Evolutionary conservation across 2,329 filamentous ascomycete genomes (phyloP).

Genomic region (Boeremia exigua): DNA sequence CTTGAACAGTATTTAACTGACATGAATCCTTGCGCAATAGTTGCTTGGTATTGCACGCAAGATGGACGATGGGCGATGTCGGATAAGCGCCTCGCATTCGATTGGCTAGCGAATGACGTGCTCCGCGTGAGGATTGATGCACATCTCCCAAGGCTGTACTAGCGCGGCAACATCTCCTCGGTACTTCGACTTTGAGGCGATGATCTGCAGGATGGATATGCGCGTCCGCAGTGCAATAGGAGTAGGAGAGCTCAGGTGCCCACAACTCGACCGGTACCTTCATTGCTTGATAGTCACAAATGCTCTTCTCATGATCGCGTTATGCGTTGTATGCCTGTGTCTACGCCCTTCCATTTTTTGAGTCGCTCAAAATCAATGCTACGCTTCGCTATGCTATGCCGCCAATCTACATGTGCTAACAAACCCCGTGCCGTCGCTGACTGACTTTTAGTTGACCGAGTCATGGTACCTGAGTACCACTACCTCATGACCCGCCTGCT

Average conservation of each 20-base stretch:
- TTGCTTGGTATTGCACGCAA: constrained; percentile 8
- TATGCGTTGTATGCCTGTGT: background rate
- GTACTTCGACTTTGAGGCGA: background rate
- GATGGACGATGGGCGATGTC: constrained; percentile 5
- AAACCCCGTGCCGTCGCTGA: background rate
- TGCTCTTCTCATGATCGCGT: background rate
- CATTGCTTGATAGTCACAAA: background rate
- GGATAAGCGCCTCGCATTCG: constrained; percentile 8
- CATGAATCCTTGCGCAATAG: constrained; percentile 3
- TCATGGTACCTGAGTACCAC: constrained; percentile 2
- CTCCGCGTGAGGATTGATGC: constrained; percentile 14
- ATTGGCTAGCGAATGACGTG: constrained; percentile 18
- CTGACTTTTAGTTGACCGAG: background rate
- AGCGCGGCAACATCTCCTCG: constrained; percentile 3
- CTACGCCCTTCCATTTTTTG: background rate
- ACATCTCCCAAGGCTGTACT: background rate
- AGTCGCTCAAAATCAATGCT: constrained; percentile 2
- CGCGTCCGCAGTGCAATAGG: background rate
- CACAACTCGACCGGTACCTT: background rate
- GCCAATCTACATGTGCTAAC: background rate
- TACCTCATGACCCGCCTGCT: constrained; percentile 39
- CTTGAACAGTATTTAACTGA: background rate
- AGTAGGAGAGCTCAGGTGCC: no score
- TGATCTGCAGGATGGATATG: background rate
- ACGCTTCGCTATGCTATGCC: constrained; percentile 14